These are phyloP conservation scores for Aspergillus sp. DNA, from an alignment of 2,329 filamentous ascomycete species.

Conservation along the genomic window DNA sequence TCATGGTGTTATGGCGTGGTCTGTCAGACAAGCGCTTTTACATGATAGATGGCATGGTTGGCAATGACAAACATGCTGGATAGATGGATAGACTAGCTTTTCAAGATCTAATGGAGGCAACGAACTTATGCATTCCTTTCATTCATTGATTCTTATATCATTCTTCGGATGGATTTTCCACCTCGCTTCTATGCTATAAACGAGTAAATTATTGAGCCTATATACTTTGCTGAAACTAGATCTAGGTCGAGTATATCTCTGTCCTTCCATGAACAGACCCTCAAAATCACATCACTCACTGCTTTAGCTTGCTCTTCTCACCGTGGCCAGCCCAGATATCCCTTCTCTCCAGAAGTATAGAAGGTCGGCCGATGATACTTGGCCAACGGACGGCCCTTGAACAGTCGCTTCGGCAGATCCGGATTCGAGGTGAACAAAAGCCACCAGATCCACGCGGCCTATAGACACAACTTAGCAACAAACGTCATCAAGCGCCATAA, in stretches of 20 bases:
- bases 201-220: too few relatives aligned
- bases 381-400: constrained; percentile 32
- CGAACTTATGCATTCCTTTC: constrained; percentile 7
- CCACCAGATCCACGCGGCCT: constrained; percentile 2
- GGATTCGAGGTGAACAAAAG: constrained; percentile 46
- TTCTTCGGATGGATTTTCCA: too few relatives aligned
- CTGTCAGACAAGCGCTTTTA: background rate
- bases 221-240: too few relatives aligned
- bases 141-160: background rate
- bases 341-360: constrained; percentile 23
- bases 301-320: too few relatives aligned
- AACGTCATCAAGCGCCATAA: too few relatives aligned
- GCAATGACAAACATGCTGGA: constrained; percentile 4
- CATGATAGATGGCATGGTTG: constrained; percentile 2
- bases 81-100: constrained; percentile 14
- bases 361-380: constrained; percentile 40
- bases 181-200: too few relatives aligned
- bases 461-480: too few relatives aligned
- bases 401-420: constrained; percentile 39
- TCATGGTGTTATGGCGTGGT: background rate
- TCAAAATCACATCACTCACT: too few relatives aligned
- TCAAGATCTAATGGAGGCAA: constrained; percentile 13
- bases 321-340: background rate
- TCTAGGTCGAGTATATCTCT: too few relatives aligned
- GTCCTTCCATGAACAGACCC: too few relatives aligned